phyloP scores from a whole-genome alignment of 352 stramenopile genomes.

The Achlya hypogyna region DNA sequence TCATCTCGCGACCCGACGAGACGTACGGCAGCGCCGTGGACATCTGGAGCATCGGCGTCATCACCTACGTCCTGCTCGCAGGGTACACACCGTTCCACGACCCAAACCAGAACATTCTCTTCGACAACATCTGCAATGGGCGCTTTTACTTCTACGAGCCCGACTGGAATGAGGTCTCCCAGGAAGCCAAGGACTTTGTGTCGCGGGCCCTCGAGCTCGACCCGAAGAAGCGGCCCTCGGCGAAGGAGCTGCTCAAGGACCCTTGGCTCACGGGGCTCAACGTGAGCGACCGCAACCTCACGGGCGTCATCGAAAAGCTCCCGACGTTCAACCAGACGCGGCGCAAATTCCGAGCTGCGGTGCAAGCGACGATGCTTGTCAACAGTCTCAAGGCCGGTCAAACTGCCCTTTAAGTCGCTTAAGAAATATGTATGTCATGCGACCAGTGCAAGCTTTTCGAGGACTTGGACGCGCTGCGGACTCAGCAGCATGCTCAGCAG shows the following conservation, averaged over 20 bases:
- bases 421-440: too few species aligned
- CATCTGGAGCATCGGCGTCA: constrained; percentile 82
- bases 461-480: neutral
- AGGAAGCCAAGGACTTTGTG: constrained; percentile 87
- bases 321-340: constrained; percentile 70
- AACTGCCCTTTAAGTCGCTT: too few species aligned
- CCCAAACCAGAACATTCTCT: constrained; percentile 91
- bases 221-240: constrained; percentile 54
- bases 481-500: too few species aligned
- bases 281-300: constrained; percentile 60
- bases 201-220: constrained; percentile 71
- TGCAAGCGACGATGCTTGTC: constrained; percentile 17
- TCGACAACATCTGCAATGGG: constrained; percentile 76
- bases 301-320: constrained; percentile 64
- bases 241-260: constrained; percentile 50
- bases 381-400: neutral
- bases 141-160: constrained; percentile 82
- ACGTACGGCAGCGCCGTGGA: constrained; percentile 75
- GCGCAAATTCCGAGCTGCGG: constrained; percentile 66
- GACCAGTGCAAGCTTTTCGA: too few species aligned
- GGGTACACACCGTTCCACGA: constrained; percentile 87
- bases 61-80: constrained; percentile 85
- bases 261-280: constrained; percentile 64
- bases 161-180: constrained; percentile 85
- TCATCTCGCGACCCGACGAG: constrained; percentile 52